Evolutionary conservation across 2,329 filamentous ascomycete species (phyloP).

Genomic region (Leptographium lundbergii): DNA sequence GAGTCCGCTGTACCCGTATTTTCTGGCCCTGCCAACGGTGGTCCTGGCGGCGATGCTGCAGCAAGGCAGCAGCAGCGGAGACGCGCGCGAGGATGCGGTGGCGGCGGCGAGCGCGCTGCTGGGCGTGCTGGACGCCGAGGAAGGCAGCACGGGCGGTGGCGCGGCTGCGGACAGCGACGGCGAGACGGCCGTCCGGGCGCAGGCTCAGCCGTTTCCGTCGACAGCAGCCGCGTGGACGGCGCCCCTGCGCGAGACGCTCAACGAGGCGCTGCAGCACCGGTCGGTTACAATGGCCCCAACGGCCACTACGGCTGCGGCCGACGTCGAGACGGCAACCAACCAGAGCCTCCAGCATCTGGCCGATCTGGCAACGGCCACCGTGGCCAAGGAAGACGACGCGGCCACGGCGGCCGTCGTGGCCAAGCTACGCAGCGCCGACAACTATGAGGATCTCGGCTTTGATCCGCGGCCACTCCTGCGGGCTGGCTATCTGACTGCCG

Average conservation of each 20-base stretch:
- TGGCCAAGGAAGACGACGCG: slow-evolving; percentile 6
- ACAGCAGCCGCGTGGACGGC: neutral
- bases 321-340: slow-evolving; percentile 28
- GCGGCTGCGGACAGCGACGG: neutral
- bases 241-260: slow-evolving; percentile 1
- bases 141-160: neutral
- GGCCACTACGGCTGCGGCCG: slow-evolving; percentile 14
- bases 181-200: neutral
- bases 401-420: slow-evolving; percentile 5
- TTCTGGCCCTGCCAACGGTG: slow-evolving; percentile 28
- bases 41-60: slow-evolving; percentile 47
- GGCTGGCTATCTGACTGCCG: slow-evolving; percentile 23
- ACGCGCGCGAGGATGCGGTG: neutral
- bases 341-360: slow-evolving; percentile 39
- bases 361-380: slow-evolving; percentile 30
- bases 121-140: slow-evolving; percentile 29
- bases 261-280: neutral
- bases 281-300: slow-evolving; percentile 17
- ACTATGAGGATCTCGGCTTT: slow-evolving; percentile 30
- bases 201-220: neutral
- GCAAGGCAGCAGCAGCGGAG: neutral
- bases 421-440: slow-evolving; percentile 13
- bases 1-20: slow-evolving; percentile 56
- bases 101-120: neutral
- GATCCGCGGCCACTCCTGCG: slow-evolving; percentile 25